Percentiles rank a stretch among this genome's conserved stretches.
Evolutionary conservation across 371 early-diverging fungal genomes (phyloP).

Genomic region (Mortierella sp.): DNA sequence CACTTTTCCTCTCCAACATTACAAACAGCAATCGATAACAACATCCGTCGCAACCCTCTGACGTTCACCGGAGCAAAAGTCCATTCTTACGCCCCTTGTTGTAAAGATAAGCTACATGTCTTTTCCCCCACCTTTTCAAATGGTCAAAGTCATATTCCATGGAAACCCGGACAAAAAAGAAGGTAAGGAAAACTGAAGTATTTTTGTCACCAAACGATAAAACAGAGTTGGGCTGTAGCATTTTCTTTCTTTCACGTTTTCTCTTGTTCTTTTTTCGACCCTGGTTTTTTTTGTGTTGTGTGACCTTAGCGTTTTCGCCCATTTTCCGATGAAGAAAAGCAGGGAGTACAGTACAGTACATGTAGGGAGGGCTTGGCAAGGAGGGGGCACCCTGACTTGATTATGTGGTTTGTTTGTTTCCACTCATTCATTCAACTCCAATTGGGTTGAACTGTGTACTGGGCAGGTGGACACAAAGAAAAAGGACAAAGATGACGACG

Average conservation of each 20-base stretch:
- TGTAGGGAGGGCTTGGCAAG: background rate
- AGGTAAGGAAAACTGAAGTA: background rate
- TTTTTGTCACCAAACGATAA: background rate
- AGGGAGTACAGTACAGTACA: no score
- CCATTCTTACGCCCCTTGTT: background rate
- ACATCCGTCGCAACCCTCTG: background rate
- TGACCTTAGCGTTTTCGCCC: constrained; percentile 5
- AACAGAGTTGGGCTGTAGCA: constrained; percentile 1
- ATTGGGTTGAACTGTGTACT: background rate
- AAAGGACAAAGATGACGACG: background rate
- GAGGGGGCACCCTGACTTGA: background rate
- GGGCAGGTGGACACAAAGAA: background rate
- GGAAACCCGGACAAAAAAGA: background rate
- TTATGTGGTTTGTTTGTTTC: no score
- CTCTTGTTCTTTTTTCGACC: background rate
- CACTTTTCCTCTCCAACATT: background rate
- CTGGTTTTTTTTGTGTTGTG: background rate
- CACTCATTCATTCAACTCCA: background rate
- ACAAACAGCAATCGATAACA: background rate
- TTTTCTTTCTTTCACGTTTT: background rate
- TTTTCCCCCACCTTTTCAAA: background rate
- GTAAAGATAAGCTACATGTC: background rate
- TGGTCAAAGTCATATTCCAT: background rate
- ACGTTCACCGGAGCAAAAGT: background rate
- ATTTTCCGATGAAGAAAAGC: background rate